Evolutionary conservation across 169 alveolate genomes (phyloP), one percentile per base, ranked within the genome.

Genomic region (Cryptosporidium canis): DNA sequence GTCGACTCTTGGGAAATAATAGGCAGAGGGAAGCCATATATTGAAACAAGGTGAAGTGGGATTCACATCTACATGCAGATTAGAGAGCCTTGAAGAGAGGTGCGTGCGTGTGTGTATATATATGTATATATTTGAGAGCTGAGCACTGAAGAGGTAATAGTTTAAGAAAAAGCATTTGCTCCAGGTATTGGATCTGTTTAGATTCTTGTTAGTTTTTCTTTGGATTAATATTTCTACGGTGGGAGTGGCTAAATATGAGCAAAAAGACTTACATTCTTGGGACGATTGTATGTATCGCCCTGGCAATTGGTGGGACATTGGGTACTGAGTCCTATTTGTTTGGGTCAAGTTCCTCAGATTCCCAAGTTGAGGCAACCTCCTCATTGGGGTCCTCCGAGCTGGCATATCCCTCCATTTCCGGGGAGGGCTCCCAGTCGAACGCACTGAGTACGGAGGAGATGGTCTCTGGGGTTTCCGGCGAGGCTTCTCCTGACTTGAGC

Each of bases 1-100:
- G 87, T 77, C 87, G 71, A 77, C 87, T 39, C 68, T 39, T 47
- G 67, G 58, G 47, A 43, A 31, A 45, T 11, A 35, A 14, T 65
- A 12, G 12, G 37, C 29, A 24, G 77, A 0, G 11, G 9, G 39
- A 65, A 65, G 35, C 51, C 8, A 65, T 65, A 39, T 21, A 51
- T 51, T 51, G 63, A 51, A 21, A 51, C n/a, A 51, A 51, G 63
- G 63, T 7, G 37, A 51, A 51, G 63, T 51, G 63, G 63, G 63
- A 51, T 51, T 27, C 24, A 51, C 63, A 51, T 33, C 24, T 51
- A 33, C 9, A 51, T 33, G 5, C 63, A 51, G 63, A 21, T 51
- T 51, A 45, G 24, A 51, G 63, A 33, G 63, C 63, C 24, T 51
- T 51, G 63, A 51, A n/a, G 63, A 51, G 24, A n/a, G n/a, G n/a